Conservation (phyloP, 2,329 filamentous ascomycete genomes). For the Emericellopsis cladophorae region DNA sequence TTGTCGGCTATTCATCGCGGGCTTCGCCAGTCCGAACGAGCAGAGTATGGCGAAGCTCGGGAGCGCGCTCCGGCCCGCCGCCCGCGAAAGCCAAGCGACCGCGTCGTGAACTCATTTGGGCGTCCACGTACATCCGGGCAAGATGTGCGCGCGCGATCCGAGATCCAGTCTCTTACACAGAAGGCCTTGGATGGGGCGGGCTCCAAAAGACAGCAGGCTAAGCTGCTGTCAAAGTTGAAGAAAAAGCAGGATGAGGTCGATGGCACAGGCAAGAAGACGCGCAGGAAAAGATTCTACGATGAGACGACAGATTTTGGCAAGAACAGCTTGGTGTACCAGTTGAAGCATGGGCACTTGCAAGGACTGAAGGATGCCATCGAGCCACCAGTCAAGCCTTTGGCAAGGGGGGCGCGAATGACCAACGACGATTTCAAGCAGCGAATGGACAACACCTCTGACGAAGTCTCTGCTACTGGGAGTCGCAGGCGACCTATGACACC, state of each 20-base stretch:
- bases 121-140: too few relatives aligned
- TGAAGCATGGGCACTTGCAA: conserved; percentile 27
- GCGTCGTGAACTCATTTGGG: neutral
- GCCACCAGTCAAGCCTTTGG: conserved; percentile 3
- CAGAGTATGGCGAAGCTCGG: conserved; percentile 11
- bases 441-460: neutral
- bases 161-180: conserved; percentile 5
- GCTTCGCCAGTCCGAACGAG: conserved; percentile 36
- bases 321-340: conserved; percentile 40
- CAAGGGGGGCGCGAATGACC: neutral
- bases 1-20: conserved; percentile 60
- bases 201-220: conserved; percentile 24
- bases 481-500: too few relatives aligned
- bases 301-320: conserved; percentile 36
- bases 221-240: conserved; percentile 28
- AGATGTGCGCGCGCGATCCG: too few relatives aligned
- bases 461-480: too few relatives aligned
- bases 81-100: neutral
- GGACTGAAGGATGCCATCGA: conserved; percentile 16
- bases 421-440: neutral
- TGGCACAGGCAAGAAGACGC: conserved; percentile 26
- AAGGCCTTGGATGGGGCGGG: conserved; percentile 14
- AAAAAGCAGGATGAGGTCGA: conserved; percentile 17
- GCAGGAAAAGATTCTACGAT: conserved; percentile 39
- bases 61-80: neutral